phyloP scores from a whole-genome alignment of 2,329 filamentous ascomycete species.

The Microcyclosporella mali region DNA sequence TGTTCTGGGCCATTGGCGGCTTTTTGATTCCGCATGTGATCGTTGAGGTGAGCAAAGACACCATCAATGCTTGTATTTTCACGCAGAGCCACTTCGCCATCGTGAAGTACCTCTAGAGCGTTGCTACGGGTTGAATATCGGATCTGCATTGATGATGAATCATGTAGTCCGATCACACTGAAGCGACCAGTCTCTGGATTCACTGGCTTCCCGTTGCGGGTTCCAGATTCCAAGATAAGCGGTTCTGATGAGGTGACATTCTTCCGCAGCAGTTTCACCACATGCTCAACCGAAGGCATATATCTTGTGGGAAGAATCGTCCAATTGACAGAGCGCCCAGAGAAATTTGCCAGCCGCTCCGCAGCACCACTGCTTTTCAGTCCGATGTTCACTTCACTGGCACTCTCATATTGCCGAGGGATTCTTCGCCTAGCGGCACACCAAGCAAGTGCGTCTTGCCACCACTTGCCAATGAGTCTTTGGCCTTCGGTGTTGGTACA shows the following conservation, averaged over 20 bases:
- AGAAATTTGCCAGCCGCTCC: background rate
- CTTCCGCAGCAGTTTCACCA: slow-evolving; percentile 32
- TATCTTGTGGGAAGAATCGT: background rate
- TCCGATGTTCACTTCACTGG: background rate
- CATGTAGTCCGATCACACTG: slow-evolving; percentile 66
- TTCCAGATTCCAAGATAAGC: slow-evolving; percentile 44
- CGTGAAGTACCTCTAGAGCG: slow-evolving; percentile 12
- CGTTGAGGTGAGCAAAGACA: slow-evolving; percentile 37
- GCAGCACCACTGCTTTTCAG: background rate
- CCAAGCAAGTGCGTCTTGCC: slow-evolving; percentile 48
- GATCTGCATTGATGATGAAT: slow-evolving; percentile 29
- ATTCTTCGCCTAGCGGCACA: slow-evolving; percentile 1
- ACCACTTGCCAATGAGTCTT: slow-evolving; percentile 68
- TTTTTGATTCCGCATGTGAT: slow-evolving; percentile 33
- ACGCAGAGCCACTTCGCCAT: slow-evolving; percentile 1
- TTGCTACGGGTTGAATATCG: slow-evolving; percentile 19
- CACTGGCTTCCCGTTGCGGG: slow-evolving; percentile 36
- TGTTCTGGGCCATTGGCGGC: slow-evolving; percentile 30
- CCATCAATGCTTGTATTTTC: slow-evolving; percentile 23
- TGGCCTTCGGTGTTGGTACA: slow-evolving; percentile 67
- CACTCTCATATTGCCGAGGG: no score
- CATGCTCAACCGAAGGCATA: slow-evolving; percentile 23
- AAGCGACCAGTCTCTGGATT: slow-evolving; percentile 53
- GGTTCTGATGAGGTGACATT: slow-evolving; percentile 32
- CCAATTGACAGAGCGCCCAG: slow-evolving; percentile 1